Conservation (phyloP, 139 green algal species). For the Micractinium sp. region DNA sequence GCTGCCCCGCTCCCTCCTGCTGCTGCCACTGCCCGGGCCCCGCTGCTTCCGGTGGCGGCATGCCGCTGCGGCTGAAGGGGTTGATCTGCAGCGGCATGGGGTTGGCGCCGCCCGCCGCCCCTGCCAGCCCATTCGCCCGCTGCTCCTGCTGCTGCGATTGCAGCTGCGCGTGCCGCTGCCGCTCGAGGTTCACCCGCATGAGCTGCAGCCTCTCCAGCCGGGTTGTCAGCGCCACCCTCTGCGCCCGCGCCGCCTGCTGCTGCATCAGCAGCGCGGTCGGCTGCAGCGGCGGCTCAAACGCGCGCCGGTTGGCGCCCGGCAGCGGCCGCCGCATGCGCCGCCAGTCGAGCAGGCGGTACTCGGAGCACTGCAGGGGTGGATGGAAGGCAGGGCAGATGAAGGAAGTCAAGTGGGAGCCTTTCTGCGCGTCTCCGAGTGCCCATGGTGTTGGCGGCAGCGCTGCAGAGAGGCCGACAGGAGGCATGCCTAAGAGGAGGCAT, state of each 20-base stretch:
- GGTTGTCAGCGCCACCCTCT: neutral
- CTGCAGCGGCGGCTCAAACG: conserved; percentile 29
- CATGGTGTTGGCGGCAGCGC: neutral
- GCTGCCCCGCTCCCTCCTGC: too few species aligned
- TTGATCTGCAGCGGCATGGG: too few species aligned
- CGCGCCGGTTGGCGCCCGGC: neutral
- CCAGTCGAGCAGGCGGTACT: conserved; percentile 11
- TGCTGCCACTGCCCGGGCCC: too few species aligned
- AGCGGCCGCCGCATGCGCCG: conserved; percentile 12
- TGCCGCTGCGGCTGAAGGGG: too few species aligned
- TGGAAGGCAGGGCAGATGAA: neutral
- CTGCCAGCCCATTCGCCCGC: neutral
- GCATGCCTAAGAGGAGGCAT: neutral
- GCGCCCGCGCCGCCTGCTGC: conserved; percentile 1
- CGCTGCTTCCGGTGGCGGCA: too few species aligned
- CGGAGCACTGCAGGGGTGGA: neutral
- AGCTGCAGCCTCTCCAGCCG: neutral
- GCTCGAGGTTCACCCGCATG: neutral
- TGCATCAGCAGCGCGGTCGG: neutral
- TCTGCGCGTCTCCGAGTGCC: neutral
- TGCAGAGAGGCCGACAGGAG: neutral
- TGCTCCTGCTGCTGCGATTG: conserved; percentile 11
- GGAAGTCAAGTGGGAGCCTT: neutral
- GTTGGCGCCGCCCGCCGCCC: too few species aligned
- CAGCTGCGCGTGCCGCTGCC: neutral